Conservation (phyloP, 257 asterid species). For the Mentha longifolia region DNA sequence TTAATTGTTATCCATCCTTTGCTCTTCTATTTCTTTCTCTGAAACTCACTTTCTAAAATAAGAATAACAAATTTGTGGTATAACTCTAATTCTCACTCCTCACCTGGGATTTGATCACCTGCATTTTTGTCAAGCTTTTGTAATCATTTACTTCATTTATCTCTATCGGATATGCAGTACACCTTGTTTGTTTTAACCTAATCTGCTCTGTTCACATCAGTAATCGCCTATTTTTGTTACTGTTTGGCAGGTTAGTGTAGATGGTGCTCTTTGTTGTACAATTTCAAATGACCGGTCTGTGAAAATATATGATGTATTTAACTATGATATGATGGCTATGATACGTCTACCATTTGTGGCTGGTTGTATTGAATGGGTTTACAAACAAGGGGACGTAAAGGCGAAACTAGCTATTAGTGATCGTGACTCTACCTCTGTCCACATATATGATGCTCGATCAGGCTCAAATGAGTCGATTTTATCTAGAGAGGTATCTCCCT, state of each 20-base stretch:
- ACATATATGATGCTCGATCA: conserved; percentile 88
- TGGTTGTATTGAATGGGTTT: conserved; percentile 90
- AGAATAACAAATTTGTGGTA: conserved; percentile 2
- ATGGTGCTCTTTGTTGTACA: conserved; percentile 95
- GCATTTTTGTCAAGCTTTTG: not conserved
- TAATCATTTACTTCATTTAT: conserved; percentile 4
- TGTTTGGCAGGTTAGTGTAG: conserved; percentile 81
- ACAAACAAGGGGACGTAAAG: conserved; percentile 89
- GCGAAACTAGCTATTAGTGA: conserved; percentile 92
- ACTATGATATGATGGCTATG: conserved; percentile 99
- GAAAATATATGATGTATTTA: conserved; percentile 93
- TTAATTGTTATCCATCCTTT: not conserved
- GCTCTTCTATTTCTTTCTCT: not conserved
- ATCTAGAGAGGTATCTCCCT: conserved; percentile 72
- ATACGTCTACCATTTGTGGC: conserved; percentile 90
- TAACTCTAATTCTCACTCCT: conserved; percentile 13
- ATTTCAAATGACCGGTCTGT: conserved; percentile 89
- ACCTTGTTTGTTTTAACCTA: conserved; percentile 4
- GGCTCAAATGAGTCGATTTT: conserved; percentile 85
- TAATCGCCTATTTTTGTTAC: conserved; percentile 35
- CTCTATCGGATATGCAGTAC: not conserved
- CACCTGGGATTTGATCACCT: conserved; percentile 12
- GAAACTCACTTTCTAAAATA: conserved; percentile 6
- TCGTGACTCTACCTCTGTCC: conserved; percentile 76
- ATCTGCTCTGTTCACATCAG: conserved; percentile 21